Evolutionary conservation across 2,329 filamentous ascomycete species (phyloP).

Genomic region (Trichophyton simii): DNA sequence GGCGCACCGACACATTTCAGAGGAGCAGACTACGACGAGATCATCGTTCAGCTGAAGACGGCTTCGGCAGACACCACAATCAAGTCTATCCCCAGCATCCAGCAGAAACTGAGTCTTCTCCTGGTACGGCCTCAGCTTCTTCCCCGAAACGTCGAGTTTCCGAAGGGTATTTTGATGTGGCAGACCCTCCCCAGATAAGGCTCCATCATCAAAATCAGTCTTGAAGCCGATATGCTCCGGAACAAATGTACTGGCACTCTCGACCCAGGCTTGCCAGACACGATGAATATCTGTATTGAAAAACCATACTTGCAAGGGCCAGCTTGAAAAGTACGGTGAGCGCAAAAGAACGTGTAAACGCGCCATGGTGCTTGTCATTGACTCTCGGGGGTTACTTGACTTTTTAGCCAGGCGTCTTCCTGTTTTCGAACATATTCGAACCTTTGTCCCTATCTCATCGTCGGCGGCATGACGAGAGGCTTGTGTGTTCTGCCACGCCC

Average conservation of each 20-base stretch:
- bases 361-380: constrained; percentile 56
- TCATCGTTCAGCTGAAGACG: constrained; percentile 26
- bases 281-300: constrained; percentile 57
- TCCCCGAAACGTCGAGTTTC: constrained; percentile 43
- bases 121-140: constrained; percentile 36
- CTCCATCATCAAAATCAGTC: constrained; percentile 34
- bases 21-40: constrained; percentile 41
- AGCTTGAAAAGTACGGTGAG: constrained; percentile 65
- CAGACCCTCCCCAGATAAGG: constrained; percentile 23
- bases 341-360: constrained; percentile 72
- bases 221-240: constrained; percentile 41
- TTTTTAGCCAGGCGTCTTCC: constrained; percentile 25
- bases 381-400: constrained; percentile 46
- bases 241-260: constrained; percentile 37
- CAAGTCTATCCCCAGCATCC: constrained; percentile 22
- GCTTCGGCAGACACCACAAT: constrained; percentile 41
- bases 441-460: constrained; percentile 19
- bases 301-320: constrained; percentile 74
- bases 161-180: constrained; percentile 20
- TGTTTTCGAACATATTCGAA: constrained; percentile 20
- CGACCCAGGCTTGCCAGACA: constrained; percentile 53
- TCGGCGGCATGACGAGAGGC: constrained; percentile 63
- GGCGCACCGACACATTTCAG: constrained; percentile 34
- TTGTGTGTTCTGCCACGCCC: constrained; percentile 83
- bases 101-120: constrained; percentile 40